These are phyloP conservation scores for Aphelidium insulamus DNA, from an alignment of 371 early-diverging fungal species.

Conservation along the genomic window DNA sequence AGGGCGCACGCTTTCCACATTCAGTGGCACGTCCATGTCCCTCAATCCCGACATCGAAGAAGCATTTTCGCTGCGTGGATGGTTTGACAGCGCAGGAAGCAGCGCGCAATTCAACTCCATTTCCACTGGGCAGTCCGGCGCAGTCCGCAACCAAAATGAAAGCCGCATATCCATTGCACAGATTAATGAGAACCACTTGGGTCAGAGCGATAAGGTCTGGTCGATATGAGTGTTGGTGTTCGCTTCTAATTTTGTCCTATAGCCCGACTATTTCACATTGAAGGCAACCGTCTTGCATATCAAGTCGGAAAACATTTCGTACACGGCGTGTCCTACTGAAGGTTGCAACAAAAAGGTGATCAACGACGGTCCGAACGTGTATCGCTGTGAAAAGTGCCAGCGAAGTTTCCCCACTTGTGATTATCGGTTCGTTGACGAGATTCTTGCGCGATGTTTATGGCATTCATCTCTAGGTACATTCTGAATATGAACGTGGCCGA, in stretches of 20 bases:
- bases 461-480: constrained; percentile 39
- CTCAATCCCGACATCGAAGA: constrained; percentile 70
- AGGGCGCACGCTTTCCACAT: constrained; percentile 40
- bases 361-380: constrained; percentile 26
- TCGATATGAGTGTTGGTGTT: not conserved
- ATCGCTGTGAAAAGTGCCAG: constrained; percentile 87
- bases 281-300: constrained; percentile 39
- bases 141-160: constrained; percentile 4
- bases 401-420: constrained; percentile 32
- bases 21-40: constrained; percentile 21
- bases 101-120: constrained; percentile 14
- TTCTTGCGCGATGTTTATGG: not conserved
- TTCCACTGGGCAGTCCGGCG: constrained; percentile 7
- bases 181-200: constrained; percentile 37
- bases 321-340: constrained; percentile 63
- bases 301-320: constrained; percentile 33
- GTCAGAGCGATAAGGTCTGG: constrained; percentile 26
- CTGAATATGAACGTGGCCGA: constrained; percentile 46
- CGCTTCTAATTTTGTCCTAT: not conserved
- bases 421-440: constrained; percentile 23
- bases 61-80: constrained; percentile 52
- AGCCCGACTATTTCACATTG: constrained; percentile 42
- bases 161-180: constrained; percentile 34
- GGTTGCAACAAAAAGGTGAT: constrained; percentile 76
- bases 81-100: constrained; percentile 31